Percentiles rank a stretch among this genome's conserved stretches.
Conservation (phyloP, 371 early-diverging fungal species). For the Parasitella parasitica region DNA sequence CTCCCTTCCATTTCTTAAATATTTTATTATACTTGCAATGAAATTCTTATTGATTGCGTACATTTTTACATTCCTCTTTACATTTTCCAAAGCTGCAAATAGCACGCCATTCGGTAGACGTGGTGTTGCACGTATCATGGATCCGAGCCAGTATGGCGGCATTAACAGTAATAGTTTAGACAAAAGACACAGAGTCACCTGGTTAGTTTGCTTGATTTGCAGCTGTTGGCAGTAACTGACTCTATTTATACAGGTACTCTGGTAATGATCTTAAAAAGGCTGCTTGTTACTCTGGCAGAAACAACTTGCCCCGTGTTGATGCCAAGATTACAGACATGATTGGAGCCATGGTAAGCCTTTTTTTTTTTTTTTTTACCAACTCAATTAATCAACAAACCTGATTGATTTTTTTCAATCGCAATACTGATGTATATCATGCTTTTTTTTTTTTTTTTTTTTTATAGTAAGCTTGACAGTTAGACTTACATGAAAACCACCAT, state of each 20-base stretch:
- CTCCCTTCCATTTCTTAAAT: background rate
- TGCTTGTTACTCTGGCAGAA: slow-evolving; percentile 31
- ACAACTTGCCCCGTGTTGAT: slow-evolving; percentile 23
- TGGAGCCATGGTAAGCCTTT: slow-evolving; percentile 24
- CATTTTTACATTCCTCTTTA: background rate
- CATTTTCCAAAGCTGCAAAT: background rate
- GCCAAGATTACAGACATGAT: slow-evolving; percentile 28
- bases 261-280: slow-evolving; percentile 31
- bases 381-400: too few relatives aligned
- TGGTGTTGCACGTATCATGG: slow-evolving; percentile 23
- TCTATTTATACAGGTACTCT: slow-evolving; percentile 17
- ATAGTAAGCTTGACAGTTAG: too few relatives aligned
- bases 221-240: background rate
- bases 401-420: too few relatives aligned
- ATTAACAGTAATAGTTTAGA: background rate
- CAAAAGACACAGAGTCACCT: slow-evolving; percentile 25
- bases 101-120: slow-evolving; percentile 9
- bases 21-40: background rate
- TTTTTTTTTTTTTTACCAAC: too few relatives aligned
- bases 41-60: background rate
- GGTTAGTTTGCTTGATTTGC: background rate
- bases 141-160: background rate
- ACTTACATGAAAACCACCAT: too few relatives aligned
- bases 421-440: too few relatives aligned
- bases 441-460: too few relatives aligned